Evolutionary conservation across 2,329 filamentous ascomycete genomes (phyloP).

Genomic region (Aspergillus intermedius): DNA sequence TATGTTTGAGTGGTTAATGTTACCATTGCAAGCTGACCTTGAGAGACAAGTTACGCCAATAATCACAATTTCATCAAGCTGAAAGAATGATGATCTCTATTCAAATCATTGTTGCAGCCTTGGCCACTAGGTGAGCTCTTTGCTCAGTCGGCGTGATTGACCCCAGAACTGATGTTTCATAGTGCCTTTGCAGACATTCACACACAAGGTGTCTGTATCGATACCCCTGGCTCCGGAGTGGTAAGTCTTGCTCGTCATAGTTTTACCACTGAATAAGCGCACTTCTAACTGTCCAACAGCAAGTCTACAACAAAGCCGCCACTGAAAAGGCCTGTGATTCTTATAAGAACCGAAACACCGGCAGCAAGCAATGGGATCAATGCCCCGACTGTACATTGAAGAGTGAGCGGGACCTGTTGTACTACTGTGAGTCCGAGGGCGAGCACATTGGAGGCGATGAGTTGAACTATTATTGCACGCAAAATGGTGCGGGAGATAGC

Average conservation of each 20-base stretch:
- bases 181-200: slow-evolving; percentile 12
- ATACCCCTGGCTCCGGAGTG: slow-evolving; percentile 7
- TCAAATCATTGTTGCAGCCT: too few relatives aligned
- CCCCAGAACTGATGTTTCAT: too few relatives aligned
- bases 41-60: too few relatives aligned
- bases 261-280: neutral
- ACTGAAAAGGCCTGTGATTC: slow-evolving; percentile 13
- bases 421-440: slow-evolving; percentile 15
- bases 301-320: slow-evolving; percentile 11
- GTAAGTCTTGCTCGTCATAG: slow-evolving; percentile 5
- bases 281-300: slow-evolving; percentile 1
- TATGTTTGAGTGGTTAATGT: too few relatives aligned
- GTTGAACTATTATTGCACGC: slow-evolving; percentile 15
- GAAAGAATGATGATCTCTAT: too few relatives aligned
- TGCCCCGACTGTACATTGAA: slow-evolving; percentile 15
- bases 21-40: too few relatives aligned
- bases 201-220: slow-evolving; percentile 8
- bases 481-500: slow-evolving; percentile 9
- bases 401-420: slow-evolving; percentile 9
- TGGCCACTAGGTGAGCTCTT: too few relatives aligned
- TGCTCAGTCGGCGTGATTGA: too few relatives aligned
- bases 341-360: slow-evolving; percentile 17
- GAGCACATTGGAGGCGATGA: slow-evolving; percentile 18
- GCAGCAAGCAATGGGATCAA: slow-evolving; percentile 14
- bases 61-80: too few relatives aligned